Evolutionary conservation across 192 early-diverging fungal genomes (phyloP).

Genomic region (Dispira simplex): DNA sequence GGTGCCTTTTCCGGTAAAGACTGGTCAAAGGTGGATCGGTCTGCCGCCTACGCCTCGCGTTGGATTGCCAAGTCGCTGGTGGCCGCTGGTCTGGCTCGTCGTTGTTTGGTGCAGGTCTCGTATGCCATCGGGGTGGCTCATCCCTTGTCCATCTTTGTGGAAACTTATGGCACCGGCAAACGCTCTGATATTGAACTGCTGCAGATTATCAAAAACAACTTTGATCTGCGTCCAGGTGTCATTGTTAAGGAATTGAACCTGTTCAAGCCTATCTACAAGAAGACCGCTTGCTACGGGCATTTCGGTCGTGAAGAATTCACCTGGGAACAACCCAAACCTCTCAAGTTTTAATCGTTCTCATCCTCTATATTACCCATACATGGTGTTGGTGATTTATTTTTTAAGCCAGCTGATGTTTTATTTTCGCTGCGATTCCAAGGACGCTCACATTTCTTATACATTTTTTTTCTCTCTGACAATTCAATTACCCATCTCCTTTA

Average conservation of each 20-base stretch:
- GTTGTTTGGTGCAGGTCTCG: slow-evolving; percentile 87
- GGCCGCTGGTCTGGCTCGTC: slow-evolving; percentile 80
- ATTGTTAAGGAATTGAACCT: slow-evolving; percentile 98
- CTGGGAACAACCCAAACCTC: slow-evolving; percentile 84
- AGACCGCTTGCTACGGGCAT: slow-evolving; percentile 94
- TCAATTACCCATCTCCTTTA: too few species aligned
- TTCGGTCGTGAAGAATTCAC: slow-evolving; percentile 86
- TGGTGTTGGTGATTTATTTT: neutral
- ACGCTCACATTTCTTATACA: neutral
- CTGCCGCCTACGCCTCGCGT: slow-evolving; percentile 92
- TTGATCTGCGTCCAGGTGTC: slow-evolving; percentile 95
- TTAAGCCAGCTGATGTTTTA: neutral
- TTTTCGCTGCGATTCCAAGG: neutral
- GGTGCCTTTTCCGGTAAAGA: slow-evolving; percentile 99
- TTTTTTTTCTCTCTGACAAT: too few species aligned
- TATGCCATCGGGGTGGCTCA: slow-evolving; percentile 98
- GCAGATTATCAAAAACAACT: slow-evolving; percentile 93
- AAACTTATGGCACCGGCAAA: slow-evolving; percentile 89
- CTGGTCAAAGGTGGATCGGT: slow-evolving; percentile 99
- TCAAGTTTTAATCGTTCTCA: slow-evolving; percentile 38
- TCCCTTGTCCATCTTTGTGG: slow-evolving; percentile 90
- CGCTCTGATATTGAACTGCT: slow-evolving; percentile 86
- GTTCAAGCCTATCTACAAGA: slow-evolving; percentile 93
- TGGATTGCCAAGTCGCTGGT: slow-evolving; percentile 99
- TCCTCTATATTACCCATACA: neutral